Conservation (phyloP, 345 rosid genomes). For the Syzygium oleosum region DNA sequence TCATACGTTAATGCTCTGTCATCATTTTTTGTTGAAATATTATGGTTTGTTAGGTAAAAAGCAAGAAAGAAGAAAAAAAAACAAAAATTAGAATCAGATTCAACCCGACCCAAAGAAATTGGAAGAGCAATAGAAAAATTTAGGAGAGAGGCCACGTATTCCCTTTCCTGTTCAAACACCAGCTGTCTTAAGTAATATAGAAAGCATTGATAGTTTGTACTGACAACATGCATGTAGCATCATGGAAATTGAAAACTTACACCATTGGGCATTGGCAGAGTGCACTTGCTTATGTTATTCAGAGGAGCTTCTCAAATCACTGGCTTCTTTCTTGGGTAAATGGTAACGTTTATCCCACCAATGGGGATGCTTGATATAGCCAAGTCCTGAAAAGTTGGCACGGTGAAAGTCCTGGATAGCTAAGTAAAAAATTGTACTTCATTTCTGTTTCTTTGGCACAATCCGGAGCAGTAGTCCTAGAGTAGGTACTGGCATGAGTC, state of each 20-base stretch:
- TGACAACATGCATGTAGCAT: not conserved
- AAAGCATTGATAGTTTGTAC: not conserved
- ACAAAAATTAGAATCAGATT: not conserved
- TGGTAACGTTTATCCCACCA: not conserved
- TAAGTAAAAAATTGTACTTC: not conserved
- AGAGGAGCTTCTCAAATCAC: not conserved
- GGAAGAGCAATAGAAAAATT: not conserved
- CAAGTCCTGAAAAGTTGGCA: not conserved
- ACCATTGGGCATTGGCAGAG: not conserved
- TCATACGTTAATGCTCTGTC: not conserved
- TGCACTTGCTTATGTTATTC: not conserved
- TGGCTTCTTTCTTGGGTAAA: not conserved
- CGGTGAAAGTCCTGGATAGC: not conserved
- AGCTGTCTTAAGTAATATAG: not conserved
- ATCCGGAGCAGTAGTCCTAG: constrained; percentile 28
- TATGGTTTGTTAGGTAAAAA: not conserved
- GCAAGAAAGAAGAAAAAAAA: not conserved
- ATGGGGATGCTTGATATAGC: not conserved
- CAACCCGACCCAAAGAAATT: not conserved
- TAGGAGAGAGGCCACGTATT: not conserved
- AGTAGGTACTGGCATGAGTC: constrained; percentile 37
- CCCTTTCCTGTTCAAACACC: not conserved
- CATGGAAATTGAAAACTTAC: not conserved
- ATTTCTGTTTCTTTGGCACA: constrained; percentile 8
- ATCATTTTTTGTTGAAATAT: not conserved